A percentile compares a stretch with the other conserved stretches of the same genome.
phyloP scores from a whole-genome alignment of 2,329 filamentous ascomycete genomes.

The Verticillium longisporum region DNA sequence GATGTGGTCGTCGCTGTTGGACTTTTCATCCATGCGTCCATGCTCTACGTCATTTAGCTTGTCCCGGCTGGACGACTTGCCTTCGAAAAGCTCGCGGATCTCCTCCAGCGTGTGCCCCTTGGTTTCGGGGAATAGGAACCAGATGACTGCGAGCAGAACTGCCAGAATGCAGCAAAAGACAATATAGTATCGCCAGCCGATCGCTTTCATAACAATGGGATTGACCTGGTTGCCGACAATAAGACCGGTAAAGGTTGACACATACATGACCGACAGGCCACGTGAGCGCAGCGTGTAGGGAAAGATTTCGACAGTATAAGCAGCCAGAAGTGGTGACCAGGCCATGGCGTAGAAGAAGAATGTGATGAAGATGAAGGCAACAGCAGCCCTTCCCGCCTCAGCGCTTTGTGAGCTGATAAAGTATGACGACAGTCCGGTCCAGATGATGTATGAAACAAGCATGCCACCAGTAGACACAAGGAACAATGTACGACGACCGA shows the following conservation, averaged over 20 bases:
- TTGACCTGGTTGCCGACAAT: constrained; percentile 32
- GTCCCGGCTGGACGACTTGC: background rate
- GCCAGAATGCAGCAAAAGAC: constrained; percentile 28
- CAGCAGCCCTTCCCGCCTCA: constrained; percentile 17
- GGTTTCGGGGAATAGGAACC: constrained; percentile 28
- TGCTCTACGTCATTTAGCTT: background rate
- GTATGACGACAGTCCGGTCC: constrained; percentile 25
- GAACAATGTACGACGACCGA: constrained; percentile 24
- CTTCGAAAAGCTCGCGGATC: constrained; percentile 21
- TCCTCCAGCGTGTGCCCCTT: constrained; percentile 22
- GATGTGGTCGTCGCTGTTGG: background rate
- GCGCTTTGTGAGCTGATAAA: constrained; percentile 13
- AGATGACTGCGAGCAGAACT: constrained; percentile 23
- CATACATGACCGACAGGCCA: constrained; percentile 5
- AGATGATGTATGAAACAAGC: constrained; percentile 25
- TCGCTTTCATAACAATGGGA: constrained; percentile 27
- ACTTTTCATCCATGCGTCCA: background rate
- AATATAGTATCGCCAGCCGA: constrained; percentile 33
- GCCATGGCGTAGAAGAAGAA: constrained; percentile 28
- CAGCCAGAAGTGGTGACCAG: constrained; percentile 23
- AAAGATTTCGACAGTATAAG: constrained; percentile 20
- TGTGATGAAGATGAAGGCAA: constrained; percentile 29
- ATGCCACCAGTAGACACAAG: constrained; percentile 22
- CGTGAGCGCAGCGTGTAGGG: constrained; percentile 13
- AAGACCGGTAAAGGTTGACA: constrained; percentile 7